Conservation (phyloP, 1,284 basidiomycete species). For the Cutaneotrichosporon mucoides region DNA sequence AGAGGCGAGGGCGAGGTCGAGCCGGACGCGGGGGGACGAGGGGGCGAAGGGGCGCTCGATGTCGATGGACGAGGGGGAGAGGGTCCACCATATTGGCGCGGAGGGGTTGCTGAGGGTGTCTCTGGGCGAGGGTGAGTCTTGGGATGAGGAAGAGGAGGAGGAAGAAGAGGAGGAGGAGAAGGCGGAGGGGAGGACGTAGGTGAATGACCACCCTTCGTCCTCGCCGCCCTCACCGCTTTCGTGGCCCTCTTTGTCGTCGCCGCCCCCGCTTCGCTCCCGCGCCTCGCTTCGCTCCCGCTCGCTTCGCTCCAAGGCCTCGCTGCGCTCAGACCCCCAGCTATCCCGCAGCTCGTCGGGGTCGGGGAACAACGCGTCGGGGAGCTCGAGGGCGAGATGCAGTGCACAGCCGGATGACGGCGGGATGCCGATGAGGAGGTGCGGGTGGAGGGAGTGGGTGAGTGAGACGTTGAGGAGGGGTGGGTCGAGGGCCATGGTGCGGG, state of each 20-base stretch:
- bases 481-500: too few relatives aligned
- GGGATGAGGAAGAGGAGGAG: too few relatives aligned
- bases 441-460: conserved; percentile 11
- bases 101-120: neutral
- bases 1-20: neutral
- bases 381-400: conserved; percentile 20
- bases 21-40: neutral
- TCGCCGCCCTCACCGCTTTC: too few relatives aligned
- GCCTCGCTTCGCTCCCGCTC: too few relatives aligned
- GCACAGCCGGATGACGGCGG: neutral
- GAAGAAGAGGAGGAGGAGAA: too few relatives aligned
- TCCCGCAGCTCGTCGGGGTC: conserved; percentile 31
- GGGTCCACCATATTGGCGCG: conserved; percentile 11
- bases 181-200: too few relatives aligned
- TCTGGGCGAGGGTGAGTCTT: too few relatives aligned
- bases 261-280: too few relatives aligned
- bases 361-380: conserved; percentile 39
- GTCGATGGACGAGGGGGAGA: conserved; percentile 24
- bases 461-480: neutral
- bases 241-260: too few relatives aligned
- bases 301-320: too few relatives aligned
- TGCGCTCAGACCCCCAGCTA: conserved; percentile 6
- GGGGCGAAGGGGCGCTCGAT: conserved; percentile 29
- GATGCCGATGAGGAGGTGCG: conserved; percentile 5
- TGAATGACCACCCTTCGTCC: too few relatives aligned